phyloP scores from a whole-genome alignment of 345 rosid species.

The Euphorbia tirucalli region DNA sequence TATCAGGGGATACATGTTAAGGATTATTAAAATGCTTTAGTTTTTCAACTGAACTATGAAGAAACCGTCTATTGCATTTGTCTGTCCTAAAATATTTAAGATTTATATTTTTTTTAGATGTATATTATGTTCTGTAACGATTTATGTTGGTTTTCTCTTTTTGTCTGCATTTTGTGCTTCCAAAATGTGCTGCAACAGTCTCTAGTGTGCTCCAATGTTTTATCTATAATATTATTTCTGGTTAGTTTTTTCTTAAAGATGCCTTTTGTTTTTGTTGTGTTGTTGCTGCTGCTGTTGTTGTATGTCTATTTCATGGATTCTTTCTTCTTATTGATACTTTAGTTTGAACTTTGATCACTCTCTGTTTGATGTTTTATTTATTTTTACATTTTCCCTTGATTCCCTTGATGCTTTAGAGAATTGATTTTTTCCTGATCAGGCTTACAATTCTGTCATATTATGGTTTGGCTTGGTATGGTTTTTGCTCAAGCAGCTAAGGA shows the following conservation, averaged over 20 bases:
- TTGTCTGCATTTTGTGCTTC: no score
- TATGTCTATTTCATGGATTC: background rate
- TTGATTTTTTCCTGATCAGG: background rate
- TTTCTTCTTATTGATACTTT: background rate
- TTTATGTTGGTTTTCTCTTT: background rate
- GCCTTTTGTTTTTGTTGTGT: no score
- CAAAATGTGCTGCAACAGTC: background rate
- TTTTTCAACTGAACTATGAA: slow-evolving; percentile 17
- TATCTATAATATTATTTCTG: background rate
- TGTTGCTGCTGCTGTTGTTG: no score
- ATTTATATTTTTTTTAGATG: background rate
- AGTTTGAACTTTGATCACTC: background rate
- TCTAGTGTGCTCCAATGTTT: background rate
- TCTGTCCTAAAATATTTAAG: background rate
- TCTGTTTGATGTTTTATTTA: background rate
- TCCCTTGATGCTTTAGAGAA: background rate
- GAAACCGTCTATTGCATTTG: background rate
- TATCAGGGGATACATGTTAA: background rate
- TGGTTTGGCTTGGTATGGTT: background rate
- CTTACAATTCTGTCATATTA: slow-evolving; percentile 12
- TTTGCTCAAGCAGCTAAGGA: slow-evolving; percentile 60
- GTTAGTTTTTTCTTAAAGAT: no score
- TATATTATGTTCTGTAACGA: background rate
- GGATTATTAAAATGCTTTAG: background rate
- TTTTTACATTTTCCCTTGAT: background rate